phyloP scores from a whole-genome alignment of 1,284 basidiomycete genomes.

The Mrakiaceae sp. region DNA sequence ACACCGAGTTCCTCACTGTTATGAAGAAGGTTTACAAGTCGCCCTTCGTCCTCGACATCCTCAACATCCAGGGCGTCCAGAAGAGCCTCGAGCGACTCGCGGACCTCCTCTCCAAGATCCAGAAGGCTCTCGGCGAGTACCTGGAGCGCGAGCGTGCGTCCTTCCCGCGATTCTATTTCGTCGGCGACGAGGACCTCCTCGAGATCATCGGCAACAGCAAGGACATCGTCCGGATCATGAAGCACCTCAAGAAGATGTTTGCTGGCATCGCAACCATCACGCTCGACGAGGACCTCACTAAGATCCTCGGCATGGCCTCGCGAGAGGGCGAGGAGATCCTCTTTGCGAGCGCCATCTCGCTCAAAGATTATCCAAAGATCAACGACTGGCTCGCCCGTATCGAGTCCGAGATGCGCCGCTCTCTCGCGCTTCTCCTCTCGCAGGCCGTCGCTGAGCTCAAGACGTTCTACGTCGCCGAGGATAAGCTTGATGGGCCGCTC shows the following conservation, averaged over 20 bases:
- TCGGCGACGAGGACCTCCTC: conserved; percentile 95
- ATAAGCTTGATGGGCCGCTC: conserved; percentile 42
- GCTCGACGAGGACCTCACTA: conserved; percentile 77
- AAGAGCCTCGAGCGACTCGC: conserved; percentile 94
- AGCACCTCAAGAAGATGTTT: conserved; percentile 99
- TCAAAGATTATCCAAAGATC: conserved; percentile 92
- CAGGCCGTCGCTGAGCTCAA: conserved; percentile 69
- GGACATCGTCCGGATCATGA: conserved; percentile 93
- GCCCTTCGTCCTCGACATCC: conserved; percentile 90
- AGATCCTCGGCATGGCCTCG: conserved; percentile 77
- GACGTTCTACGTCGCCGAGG: conserved; percentile 50
- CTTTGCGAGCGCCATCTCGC: conserved; percentile 69
- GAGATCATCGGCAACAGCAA: conserved; percentile 99
- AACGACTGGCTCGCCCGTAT: conserved; percentile 95
- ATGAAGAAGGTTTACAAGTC: conserved; percentile 99
- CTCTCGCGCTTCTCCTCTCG: conserved; percentile 70
- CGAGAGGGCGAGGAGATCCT: conserved; percentile 86
- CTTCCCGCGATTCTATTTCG: conserved; percentile 99
- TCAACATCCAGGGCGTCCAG: conserved; percentile 92
- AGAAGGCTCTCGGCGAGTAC: conserved; percentile 98
- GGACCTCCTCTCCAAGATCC: conserved; percentile 93
- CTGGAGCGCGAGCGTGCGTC: conserved; percentile 92
- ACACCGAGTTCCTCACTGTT: conserved; percentile 91
- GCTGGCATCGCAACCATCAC: conserved; percentile 85
- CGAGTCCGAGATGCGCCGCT: conserved; percentile 88